These are phyloP conservation scores for Solanum appendiculatum DNA, from an alignment of 257 asterid genomes.

Conservation along the genomic window DNA sequence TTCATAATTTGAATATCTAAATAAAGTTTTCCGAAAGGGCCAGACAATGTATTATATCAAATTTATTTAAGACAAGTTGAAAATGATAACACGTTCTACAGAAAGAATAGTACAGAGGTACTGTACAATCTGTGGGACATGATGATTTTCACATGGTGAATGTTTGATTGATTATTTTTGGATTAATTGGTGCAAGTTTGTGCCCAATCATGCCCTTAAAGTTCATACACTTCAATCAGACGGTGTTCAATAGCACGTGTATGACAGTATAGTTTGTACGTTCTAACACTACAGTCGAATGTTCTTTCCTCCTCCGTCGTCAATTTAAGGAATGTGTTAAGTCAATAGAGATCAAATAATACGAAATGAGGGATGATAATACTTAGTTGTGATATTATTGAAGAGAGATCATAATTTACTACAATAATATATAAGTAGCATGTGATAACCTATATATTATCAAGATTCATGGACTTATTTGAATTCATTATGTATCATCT, in stretches of 20 bases:
- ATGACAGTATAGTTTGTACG: background rate
- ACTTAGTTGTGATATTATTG: too few species aligned
- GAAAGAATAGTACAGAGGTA: background rate
- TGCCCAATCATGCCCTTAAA: background rate
- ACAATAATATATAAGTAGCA: too few species aligned
- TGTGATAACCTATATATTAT: too few species aligned
- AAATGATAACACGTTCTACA: background rate
- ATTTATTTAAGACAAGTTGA: background rate
- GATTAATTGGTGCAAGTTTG: background rate
- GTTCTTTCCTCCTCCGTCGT: background rate
- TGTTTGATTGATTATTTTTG: background rate
- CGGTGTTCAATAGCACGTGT: background rate
- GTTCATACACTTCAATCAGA: background rate
- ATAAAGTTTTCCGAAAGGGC: background rate
- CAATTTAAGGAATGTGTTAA: too few species aligned
- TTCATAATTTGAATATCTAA: background rate
- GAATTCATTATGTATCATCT: too few species aligned
- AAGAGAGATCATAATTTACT: too few species aligned
- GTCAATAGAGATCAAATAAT: too few species aligned
- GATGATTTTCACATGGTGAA: background rate
- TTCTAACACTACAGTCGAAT: background rate
- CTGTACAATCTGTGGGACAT: background rate
- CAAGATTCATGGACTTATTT: too few species aligned
- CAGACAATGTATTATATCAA: background rate
- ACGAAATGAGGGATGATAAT: too few species aligned